Evolutionary conservation across 805 yeast species (phyloP), one percentile per base, ranked within the genome.

Genomic region (Candida ulmi): DNA sequence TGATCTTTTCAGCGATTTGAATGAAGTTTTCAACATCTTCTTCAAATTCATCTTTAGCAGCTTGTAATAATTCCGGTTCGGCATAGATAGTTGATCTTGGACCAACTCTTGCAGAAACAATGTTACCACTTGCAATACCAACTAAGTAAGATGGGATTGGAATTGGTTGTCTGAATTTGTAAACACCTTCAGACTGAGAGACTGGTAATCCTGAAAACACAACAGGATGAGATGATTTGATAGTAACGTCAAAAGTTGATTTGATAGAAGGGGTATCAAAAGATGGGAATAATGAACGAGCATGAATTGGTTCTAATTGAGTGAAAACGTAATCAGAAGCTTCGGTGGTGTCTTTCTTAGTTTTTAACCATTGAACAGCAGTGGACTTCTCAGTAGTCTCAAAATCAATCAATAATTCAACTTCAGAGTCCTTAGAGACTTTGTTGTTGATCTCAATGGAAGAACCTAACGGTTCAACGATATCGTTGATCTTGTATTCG

Each of bases 221-320:
- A 4, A 78, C 76, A n/a, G 84, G 84, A 39, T 74, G 68, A 13
- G 78, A 72, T 2, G 95, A 84, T 31, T 61, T 70, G 38, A 84
- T 78, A 18, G 63, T 65, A 46, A 81, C 78, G 15, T 64, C 58
- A 53, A 71, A 84, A 1, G 80, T 68, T 2, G 88, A 72, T 58
- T 88, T 88, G 24, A 88, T 72, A 0, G 91, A 72, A 2, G 96
- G 96, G 0, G 96, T 88, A 60, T 88, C 96, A 57, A 88, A 88
- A 52, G 88, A 84, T 8, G 96, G 96, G 65, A 84, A 81, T 54
- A 88, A 69, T 13, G 91, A 76, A 54, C 96, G 73, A 7, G 95
- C 93, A 55, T 88, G 96, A 47, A 85, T 88, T 28, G 96, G 88
- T 65, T 88, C 95, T 57, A 95, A 76, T 63, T 88, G 96, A 11